phyloP scores from a whole-genome alignment of 345 rosid species.

The rapeseed (Brassica napus) region Da-Ae NC_063440.1:12185001-12185500 shows the following conservation, averaged over 20 bases:
- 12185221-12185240: no score
- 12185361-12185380: constrained; percentile 2
- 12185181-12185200: no score
- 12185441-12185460: constrained; percentile 90
- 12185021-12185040: constrained; percentile 90
- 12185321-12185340: neutral
- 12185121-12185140: no score
- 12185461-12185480: constrained; percentile 86
- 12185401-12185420: constrained; percentile 91
- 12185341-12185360: constrained; percentile 3
- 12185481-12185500: constrained; percentile 94
- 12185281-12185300: neutral
- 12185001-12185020: constrained; percentile 90
- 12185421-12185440: constrained; percentile 93
- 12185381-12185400: constrained; percentile 94
- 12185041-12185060: constrained; percentile 54
- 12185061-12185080: no score
- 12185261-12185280: neutral
- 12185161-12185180: no score
- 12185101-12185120: no score
- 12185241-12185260: neutral
- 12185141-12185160: no score
- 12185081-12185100: no score
- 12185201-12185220: no score
- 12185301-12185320: neutral